Percentiles rank a stretch among this genome's conserved stretches.
Conservation (phyloP, 345 rosid genomes). For the Microcos paniculata region DNA sequence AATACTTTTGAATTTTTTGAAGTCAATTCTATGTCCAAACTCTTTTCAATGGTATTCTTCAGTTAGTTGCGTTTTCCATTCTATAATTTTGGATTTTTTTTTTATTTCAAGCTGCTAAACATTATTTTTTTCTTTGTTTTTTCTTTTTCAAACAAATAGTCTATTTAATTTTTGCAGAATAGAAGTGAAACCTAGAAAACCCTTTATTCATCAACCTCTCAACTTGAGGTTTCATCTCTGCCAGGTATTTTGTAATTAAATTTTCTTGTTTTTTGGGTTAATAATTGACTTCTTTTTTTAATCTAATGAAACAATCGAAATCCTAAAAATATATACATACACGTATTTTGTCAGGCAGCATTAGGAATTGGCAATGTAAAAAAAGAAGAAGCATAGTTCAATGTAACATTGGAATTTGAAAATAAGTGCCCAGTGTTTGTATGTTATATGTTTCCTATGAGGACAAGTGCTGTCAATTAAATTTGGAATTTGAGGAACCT, state of each 20-base stretch:
- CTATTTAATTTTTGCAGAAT: conserved; percentile 30
- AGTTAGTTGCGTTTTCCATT: not conserved
- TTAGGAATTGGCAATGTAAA: conserved; percentile 47
- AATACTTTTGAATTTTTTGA: too few species aligned
- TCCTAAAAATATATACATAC: too few species aligned
- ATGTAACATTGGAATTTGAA: conserved; percentile 82
- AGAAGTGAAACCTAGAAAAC: conserved; percentile 62
- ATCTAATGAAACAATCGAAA: not conserved
- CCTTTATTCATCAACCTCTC: conserved; percentile 42
- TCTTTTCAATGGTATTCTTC: conserved; percentile 1
- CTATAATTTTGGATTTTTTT: too few species aligned
- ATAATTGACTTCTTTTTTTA: too few species aligned
- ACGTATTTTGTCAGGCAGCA: conserved; percentile 53
- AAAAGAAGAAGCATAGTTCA: conserved; percentile 50
- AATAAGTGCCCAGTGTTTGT: conserved; percentile 54
- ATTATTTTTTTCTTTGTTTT: too few species aligned
- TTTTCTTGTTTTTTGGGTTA: not conserved
- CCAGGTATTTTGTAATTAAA: conserved; percentile 36
- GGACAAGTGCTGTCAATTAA: conserved; percentile 48
- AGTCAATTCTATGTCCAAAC: not conserved
- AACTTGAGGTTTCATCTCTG: conserved; percentile 64
- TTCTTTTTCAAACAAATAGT: not conserved
- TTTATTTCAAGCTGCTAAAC: not conserved
- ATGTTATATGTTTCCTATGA: conserved; percentile 55
- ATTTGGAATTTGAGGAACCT: conserved; percentile 72